These are phyloP conservation scores for Gossypium turneri DNA, from an alignment of 345 rosid species.

Conservation along the genomic window DNA sequence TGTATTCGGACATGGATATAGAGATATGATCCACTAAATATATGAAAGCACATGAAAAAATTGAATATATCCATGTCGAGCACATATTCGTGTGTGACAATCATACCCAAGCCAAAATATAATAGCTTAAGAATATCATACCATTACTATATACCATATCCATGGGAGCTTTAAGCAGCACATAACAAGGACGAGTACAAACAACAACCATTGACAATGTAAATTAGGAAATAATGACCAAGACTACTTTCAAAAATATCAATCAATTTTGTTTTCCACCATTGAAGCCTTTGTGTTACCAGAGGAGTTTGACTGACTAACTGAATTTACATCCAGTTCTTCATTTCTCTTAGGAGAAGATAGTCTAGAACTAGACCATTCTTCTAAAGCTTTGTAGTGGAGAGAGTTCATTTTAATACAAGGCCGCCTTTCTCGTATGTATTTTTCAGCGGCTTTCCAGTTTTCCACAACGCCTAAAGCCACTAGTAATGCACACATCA, in stretches of 20 bases:
- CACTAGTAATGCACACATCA: slow-evolving; percentile 59
- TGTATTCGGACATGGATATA: too few relatives aligned
- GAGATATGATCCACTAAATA: too few relatives aligned
- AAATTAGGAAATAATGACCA: background rate
- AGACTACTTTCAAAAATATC: background rate
- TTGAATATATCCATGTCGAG: too few relatives aligned
- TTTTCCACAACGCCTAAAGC: slow-evolving; percentile 53
- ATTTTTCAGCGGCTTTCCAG: slow-evolving; percentile 60
- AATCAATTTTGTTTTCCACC: slow-evolving; percentile 1
- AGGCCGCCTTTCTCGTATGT: slow-evolving; percentile 47
- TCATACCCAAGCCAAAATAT: too few relatives aligned
- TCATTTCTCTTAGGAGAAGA: slow-evolving; percentile 28
- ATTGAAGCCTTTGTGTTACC: background rate
- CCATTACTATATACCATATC: background rate
- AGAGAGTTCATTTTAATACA: slow-evolving; percentile 47
- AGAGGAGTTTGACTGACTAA: background rate
- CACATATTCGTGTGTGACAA: too few relatives aligned
- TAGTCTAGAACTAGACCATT: slow-evolving; percentile 52
- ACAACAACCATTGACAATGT: background rate
- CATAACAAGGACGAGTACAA: background rate
- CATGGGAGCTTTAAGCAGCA: background rate
- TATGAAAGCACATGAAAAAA: too few relatives aligned
- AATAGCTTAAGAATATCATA: background rate
- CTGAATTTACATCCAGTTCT: slow-evolving; percentile 6
- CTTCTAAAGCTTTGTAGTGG: slow-evolving; percentile 49